Conservation (phyloP, 495 filamentous ascomycete genomes). For the Cladorrhinum samala region DNA sequence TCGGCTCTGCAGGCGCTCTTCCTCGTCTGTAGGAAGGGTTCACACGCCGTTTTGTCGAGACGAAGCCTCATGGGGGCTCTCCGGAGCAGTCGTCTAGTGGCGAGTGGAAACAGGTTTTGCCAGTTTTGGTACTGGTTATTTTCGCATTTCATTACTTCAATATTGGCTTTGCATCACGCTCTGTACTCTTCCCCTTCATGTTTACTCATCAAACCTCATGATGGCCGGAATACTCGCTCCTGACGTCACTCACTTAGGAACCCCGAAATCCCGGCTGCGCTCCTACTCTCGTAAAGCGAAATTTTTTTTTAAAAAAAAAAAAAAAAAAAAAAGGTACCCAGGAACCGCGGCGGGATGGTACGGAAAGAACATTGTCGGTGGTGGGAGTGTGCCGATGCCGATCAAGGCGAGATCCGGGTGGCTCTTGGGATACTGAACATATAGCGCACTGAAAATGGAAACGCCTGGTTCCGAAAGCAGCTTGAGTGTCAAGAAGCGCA, state of each 20-base stretch:
- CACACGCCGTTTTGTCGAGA: too few species aligned
- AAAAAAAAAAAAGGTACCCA: background rate
- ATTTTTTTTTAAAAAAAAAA: background rate
- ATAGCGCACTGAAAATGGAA: too few species aligned
- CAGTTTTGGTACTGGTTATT: too few species aligned
- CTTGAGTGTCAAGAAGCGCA: background rate
- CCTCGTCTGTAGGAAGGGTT: too few species aligned
- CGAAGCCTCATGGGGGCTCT: background rate
- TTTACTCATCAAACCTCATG: slow-evolving; percentile 6
- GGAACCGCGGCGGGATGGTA: background rate
- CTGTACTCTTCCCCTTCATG: background rate
- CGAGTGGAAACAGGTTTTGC: background rate
- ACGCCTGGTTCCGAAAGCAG: background rate
- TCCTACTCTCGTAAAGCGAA: background rate
- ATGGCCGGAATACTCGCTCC: background rate
- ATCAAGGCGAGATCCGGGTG: background rate
- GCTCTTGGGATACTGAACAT: too few species aligned
- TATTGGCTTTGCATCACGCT: background rate
- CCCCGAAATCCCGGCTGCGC: background rate
- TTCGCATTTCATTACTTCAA: background rate
- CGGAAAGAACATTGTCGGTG: too few species aligned
- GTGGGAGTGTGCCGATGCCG: too few species aligned
- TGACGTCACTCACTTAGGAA: slow-evolving; percentile 12
- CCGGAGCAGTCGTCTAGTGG: background rate
- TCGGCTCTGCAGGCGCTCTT: too few species aligned